A percentile compares a stretch with the other conserved stretches of the same genome.
phyloP scores from a whole-genome alignment of 140 eudicot species.

The Eryngium alpinum region DNA sequence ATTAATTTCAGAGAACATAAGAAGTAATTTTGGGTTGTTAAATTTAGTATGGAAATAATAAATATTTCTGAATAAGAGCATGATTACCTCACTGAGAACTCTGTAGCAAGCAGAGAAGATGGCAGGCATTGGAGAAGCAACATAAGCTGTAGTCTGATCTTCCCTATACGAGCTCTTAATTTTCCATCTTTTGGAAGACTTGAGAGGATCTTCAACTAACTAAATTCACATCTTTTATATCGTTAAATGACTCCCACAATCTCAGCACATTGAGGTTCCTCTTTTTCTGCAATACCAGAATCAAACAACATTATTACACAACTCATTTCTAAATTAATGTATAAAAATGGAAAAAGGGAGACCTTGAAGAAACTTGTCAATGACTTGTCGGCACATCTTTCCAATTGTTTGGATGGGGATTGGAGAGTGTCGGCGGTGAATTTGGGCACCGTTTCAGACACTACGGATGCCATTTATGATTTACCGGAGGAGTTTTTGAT shows the following conservation, averaged over 20 bases:
- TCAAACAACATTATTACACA: neutral
- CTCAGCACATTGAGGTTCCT: conserved; percentile 64
- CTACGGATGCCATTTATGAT: conserved; percentile 50
- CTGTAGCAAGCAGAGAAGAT: conserved; percentile 81
- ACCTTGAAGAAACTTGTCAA: conserved; percentile 69
- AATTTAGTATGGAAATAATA: no score
- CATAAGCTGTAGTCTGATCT: conserved; percentile 75
- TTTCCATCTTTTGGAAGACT: conserved; percentile 74
- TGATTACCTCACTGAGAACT: conserved; percentile 62
- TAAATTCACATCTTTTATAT: conserved; percentile 67
- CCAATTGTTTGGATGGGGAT: conserved; percentile 78
- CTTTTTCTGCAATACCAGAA: conserved; percentile 48
- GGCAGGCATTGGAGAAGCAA: conserved; percentile 95
- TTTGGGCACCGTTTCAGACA: conserved; percentile 52
- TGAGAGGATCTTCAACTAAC: conserved; percentile 74
- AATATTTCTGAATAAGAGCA: neutral
- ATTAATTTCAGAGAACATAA: no score
- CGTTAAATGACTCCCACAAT: conserved; percentile 58
- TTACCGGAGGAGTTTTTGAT: no score
- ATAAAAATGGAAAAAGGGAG: neutral
- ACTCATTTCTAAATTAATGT: neutral
- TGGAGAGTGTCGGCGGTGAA: conserved; percentile 77
- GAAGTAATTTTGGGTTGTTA: no score
- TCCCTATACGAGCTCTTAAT: conserved; percentile 59
- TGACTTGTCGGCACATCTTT: conserved; percentile 70